Conservation (phyloP, 1,139 yeast species). For the Pichia sp. region DNA sequence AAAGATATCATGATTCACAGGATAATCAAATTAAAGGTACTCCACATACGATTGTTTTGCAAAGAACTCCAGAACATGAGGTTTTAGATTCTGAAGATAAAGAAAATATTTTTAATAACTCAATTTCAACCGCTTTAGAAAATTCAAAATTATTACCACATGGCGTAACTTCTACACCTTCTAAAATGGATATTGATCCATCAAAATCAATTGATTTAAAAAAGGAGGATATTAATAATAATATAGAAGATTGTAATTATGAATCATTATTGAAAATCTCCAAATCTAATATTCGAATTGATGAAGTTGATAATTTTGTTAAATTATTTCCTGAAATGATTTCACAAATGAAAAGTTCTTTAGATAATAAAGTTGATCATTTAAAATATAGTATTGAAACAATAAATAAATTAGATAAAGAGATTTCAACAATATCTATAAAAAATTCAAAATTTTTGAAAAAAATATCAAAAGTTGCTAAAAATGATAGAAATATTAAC, state of each 20-base stretch:
- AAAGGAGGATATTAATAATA: background rate
- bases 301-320: constrained; percentile 7
- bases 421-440: constrained; percentile 17
- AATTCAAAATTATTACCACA: background rate
- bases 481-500: constrained; percentile 1
- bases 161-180: constrained; percentile 9
- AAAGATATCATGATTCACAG: background rate
- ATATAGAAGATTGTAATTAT: background rate
- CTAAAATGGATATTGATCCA: constrained; percentile 5
- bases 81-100: constrained; percentile 21
- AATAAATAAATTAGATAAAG: constrained; percentile 19
- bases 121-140: constrained; percentile 1
- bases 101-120: constrained; percentile 24
- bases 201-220: background rate
- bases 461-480: constrained; percentile 7
- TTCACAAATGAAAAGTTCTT: constrained; percentile 25
- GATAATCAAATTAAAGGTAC: constrained; percentile 3
- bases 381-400: constrained; percentile 26
- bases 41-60: constrained; percentile 10
- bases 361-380: constrained; percentile 35
- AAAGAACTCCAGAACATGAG: constrained; percentile 7
- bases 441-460: constrained; percentile 18
- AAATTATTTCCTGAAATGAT: constrained; percentile 2
- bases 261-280: background rate
- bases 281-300: constrained; percentile 6